A percentile compares a stretch with the other conserved stretches of the same genome.
Evolutionary conservation across 352 stramenopile genomes (phyloP).

Genomic region (Pythium brachiatum): DNA sequence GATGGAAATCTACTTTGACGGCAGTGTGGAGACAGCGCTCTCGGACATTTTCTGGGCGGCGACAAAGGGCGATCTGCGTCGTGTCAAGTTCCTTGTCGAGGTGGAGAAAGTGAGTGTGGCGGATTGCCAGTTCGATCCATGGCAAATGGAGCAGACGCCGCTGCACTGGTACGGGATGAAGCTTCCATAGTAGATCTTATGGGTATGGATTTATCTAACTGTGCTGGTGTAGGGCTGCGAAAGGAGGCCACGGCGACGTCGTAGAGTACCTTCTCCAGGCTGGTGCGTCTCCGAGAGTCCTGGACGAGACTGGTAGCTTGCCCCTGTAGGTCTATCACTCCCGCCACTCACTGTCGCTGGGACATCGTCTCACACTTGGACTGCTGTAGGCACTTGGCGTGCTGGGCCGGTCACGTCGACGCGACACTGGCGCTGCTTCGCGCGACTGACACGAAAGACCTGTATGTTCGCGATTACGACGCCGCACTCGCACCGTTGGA

Average conservation of each 20-base stretch:
- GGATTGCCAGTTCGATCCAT: slow-evolving; percentile 58
- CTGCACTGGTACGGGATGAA: slow-evolving; percentile 50
- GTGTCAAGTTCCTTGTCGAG: slow-evolving; percentile 58
- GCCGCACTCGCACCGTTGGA: slow-evolving; percentile 49
- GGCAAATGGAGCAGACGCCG: slow-evolving; percentile 70
- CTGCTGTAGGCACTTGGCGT: slow-evolving; percentile 51
- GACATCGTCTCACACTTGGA: background rate
- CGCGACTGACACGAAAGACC: slow-evolving; percentile 46
- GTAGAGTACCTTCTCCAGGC: slow-evolving; percentile 53
- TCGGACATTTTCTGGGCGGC: slow-evolving; percentile 71
- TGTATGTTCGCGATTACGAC: slow-evolving; percentile 73
- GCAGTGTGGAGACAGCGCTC: slow-evolving; percentile 47
- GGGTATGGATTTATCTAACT: background rate
- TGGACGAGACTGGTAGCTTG: slow-evolving; percentile 72
- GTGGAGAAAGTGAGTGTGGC: slow-evolving; percentile 45
- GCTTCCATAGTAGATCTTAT: background rate
- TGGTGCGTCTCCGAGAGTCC: slow-evolving; percentile 43
- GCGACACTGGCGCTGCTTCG: slow-evolving; percentile 46
- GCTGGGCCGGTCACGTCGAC: slow-evolving; percentile 64
- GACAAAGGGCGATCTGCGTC: slow-evolving; percentile 56
- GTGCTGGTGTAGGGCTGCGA: slow-evolving; percentile 46
- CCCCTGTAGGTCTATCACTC: slow-evolving; percentile 37
- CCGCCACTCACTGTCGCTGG: background rate
- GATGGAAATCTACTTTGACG: slow-evolving; percentile 67
- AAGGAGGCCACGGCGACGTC: slow-evolving; percentile 45